Evolutionary conservation across 768 basidiomycete species (phyloP), one percentile per base, ranked within the genome.

Genomic region (Clitopilus passeckerianus): DNA sequence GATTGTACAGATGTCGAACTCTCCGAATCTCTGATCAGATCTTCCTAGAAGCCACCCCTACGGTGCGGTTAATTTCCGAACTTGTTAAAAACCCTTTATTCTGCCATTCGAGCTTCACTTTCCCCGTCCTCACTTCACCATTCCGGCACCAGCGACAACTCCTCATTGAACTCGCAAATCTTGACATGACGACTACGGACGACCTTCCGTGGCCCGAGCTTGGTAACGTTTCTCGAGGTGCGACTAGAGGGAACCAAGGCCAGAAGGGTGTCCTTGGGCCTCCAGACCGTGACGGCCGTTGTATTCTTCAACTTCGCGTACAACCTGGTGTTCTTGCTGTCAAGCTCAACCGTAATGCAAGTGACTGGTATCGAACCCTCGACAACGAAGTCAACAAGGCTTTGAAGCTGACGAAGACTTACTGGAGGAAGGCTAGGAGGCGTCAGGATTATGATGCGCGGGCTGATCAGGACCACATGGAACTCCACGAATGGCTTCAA

Each of bases 381-480:
- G 90, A 91, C 72, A 78, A 74, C 68, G 88, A 91, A 72, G 90
- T 92, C 60, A 91, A 84, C 68, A 82, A 85, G 62, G 90, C 90
- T 15, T 83, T 92, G 65, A 91, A 91, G 70, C 76, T 90, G 64
- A 92, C 90, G 27, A 92, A 91, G 74, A 91, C 89, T 0, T 92
- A 89, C 70, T 92, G 90, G 90, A 79, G 90, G 63, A 92, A 92
- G 68, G 81, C 86, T n/a, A 77, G 86, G 59, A 77, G 90, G 72
- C 84, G 90, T 61, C 90, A 92, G 73, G 90, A 91, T 74, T 92
- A 89, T 73, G 89, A 92, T 68, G 85, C 88, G 55, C 84, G 87
- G 54, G 90, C 90, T 1, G 90, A 92, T 76, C 90, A 91, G 69
- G 90, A 92, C 68, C 90, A 92, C 67, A 92, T 92, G 90, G 90